phyloP scores from a whole-genome alignment of 2,329 filamentous ascomycete genomes.

The Fusarium sp. region DNA sequence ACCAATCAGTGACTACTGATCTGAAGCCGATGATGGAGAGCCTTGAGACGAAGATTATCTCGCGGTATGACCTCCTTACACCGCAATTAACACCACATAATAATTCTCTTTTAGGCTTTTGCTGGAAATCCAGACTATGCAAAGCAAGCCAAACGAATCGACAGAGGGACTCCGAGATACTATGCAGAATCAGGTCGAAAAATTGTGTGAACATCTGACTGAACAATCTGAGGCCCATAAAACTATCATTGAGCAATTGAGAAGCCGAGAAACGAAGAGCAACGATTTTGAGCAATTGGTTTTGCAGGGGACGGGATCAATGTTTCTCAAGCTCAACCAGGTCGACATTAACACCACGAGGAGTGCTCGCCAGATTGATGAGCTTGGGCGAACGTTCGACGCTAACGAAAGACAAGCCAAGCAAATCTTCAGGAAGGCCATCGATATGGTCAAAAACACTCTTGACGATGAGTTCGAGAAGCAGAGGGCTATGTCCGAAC shows the following conservation, averaged over 20 bases:
- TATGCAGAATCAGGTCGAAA: constrained; percentile 14
- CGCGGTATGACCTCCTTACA: constrained; percentile 26
- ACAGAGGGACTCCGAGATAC: constrained; percentile 11
- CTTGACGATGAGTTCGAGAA: constrained; percentile 45
- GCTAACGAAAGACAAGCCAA: constrained; percentile 32
- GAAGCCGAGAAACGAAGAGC: constrained; percentile 40
- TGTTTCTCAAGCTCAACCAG: too few relatives aligned
- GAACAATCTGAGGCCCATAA: background rate
- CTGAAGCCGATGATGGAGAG: constrained; percentile 22
- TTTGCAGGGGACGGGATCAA: too few relatives aligned
- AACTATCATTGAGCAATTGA: constrained; percentile 35
- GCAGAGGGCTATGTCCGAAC: constrained; percentile 24
- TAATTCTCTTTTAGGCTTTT: constrained; percentile 27
- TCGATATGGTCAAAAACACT: constrained; percentile 36
- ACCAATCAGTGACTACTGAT: background rate
- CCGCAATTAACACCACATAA: background rate
- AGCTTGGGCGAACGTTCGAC: constrained; percentile 21
- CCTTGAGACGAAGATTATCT: constrained; percentile 38
- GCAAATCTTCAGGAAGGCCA: constrained; percentile 32
- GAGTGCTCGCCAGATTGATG: constrained; percentile 31
- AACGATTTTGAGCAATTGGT: constrained; percentile 37
- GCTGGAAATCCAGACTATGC: constrained; percentile 33
- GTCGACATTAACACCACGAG: background rate
- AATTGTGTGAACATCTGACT: constrained; percentile 15
- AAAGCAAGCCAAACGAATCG: constrained; percentile 25